Evolutionary conservation across 2,329 filamentous ascomycete genomes (phyloP).

Genomic region (Helminthosporium solani): DNA sequence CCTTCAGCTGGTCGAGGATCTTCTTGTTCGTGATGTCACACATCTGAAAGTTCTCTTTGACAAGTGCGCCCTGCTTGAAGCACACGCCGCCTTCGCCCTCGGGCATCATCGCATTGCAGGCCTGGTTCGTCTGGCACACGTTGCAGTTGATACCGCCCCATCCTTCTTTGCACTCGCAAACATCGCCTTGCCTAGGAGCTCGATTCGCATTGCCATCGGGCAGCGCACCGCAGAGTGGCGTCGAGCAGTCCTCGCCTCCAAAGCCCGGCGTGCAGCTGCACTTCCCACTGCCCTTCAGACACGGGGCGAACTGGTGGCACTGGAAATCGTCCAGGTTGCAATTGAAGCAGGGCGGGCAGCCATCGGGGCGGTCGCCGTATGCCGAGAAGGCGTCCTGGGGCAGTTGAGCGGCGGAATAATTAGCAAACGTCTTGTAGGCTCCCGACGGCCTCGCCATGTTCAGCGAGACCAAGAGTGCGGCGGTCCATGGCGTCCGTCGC

Average conservation of each 20-base stretch:
- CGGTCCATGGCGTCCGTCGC: conserved; percentile 36
- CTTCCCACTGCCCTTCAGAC: conserved; percentile 87
- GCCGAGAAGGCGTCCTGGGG: conserved; percentile 60
- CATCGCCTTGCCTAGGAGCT: conserved; percentile 67
- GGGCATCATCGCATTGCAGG: conserved; percentile 86
- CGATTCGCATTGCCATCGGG: conserved; percentile 73
- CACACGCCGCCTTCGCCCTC: conserved; percentile 80
- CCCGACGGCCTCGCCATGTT: conserved; percentile 20
- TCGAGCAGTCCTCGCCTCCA: conserved; percentile 88
- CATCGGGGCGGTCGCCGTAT: conserved; percentile 70
- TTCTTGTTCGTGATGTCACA: conserved; percentile 96
- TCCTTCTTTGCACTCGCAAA: conserved; percentile 85
- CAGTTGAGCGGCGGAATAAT: conserved; percentile 56
- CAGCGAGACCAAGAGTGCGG: conserved; percentile 31
- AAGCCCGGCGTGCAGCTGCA: conserved; percentile 91
- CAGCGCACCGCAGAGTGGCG: conserved; percentile 87
- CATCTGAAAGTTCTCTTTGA: conserved; percentile 95
- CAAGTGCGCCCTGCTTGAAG: conserved; percentile 85
- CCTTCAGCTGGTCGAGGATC: conserved; percentile 82
- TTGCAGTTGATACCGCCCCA: conserved; percentile 98
- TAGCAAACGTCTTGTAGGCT: conserved; percentile 36
- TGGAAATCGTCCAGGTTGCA: conserved; percentile 90
- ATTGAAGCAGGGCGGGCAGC: conserved; percentile 93
- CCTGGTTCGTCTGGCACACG: conserved; percentile 79
- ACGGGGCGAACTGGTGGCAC: conserved; percentile 86